Evolutionary conservation across 2,329 filamentous ascomycete genomes (phyloP).

Genomic region (Xylaria sp.): DNA sequence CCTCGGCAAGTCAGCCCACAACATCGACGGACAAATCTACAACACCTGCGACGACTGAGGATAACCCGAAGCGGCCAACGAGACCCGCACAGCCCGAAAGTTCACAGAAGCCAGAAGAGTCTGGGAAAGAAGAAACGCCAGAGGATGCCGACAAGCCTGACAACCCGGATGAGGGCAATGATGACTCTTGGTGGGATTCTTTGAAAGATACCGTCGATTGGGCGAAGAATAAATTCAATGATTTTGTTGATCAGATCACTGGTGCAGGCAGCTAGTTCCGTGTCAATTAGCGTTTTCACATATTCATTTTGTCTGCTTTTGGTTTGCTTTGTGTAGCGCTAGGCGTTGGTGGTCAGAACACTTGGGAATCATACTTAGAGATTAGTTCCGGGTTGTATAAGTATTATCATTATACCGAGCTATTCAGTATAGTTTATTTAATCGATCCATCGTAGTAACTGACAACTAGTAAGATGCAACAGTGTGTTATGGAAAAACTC

Average conservation of each 20-base stretch:
- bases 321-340: slow-evolving; percentile 1
- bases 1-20: slow-evolving; percentile 11
- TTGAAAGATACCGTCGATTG: slow-evolving; percentile 31
- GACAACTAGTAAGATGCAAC: too few species aligned
- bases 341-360: slow-evolving; percentile 5
- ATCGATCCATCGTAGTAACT: too few species aligned
- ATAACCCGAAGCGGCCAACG: slow-evolving; percentile 8
- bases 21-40: slow-evolving; percentile 10
- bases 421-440: neutral
- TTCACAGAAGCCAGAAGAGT: neutral
- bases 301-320: slow-evolving; percentile 2
- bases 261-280: slow-evolving; percentile 16
- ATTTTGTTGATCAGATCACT: slow-evolving; percentile 31
- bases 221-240: slow-evolving; percentile 36
- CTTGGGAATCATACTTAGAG: neutral
- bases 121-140: slow-evolving; percentile 17
- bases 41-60: slow-evolving; percentile 10
- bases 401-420: neutral
- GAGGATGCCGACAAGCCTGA: slow-evolving; percentile 17
- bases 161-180: slow-evolving; percentile 3
- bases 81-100: slow-evolving; percentile 12
- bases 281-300: neutral
- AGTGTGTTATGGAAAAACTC: too few species aligned
- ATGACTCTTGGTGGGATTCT: slow-evolving; percentile 33
- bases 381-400: neutral